Conservation (phyloP, 805 yeast species). For the Monosporozyma servazzii region DNA sequence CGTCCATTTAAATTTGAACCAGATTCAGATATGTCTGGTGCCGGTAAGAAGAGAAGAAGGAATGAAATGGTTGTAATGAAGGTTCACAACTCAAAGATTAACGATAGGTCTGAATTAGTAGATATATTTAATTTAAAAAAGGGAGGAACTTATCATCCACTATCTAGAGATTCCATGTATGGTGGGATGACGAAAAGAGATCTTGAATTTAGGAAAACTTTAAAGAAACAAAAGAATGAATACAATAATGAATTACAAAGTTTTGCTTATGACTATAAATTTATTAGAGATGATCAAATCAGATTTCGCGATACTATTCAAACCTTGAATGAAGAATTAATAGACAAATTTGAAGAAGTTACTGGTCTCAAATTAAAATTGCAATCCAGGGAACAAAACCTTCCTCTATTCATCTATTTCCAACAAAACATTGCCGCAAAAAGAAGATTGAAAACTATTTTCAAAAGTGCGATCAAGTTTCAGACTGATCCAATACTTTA, state of each 20-base stretch:
- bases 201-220: neutral
- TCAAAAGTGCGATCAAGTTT: slow-evolving; percentile 16
- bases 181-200: neutral
- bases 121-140: slow-evolving; percentile 13
- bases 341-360: slow-evolving; percentile 17
- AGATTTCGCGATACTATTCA: slow-evolving; percentile 15
- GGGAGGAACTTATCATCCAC: neutral
- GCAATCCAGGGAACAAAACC: slow-evolving; percentile 10
- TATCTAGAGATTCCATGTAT: neutral
- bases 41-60: slow-evolving; percentile 37
- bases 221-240: slow-evolving; percentile 7
- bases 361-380: slow-evolving; percentile 18
- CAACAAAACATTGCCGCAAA: slow-evolving; percentile 14
- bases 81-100: slow-evolving; percentile 27
- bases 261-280: slow-evolving; percentile 17
- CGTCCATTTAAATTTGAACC: slow-evolving; percentile 41
- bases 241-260: slow-evolving; percentile 13
- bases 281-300: slow-evolving; percentile 22
- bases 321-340: slow-evolving; percentile 15
- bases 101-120: slow-evolving; percentile 24
- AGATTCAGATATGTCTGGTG: neutral
- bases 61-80: slow-evolving; percentile 43
- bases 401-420: slow-evolving; percentile 23
- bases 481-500: slow-evolving; percentile 7
- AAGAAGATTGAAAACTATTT: slow-evolving; percentile 11